Evolutionary conservation across 805 yeast species (phyloP).

Genomic region (Alloascoidea hylecoeti): DNA sequence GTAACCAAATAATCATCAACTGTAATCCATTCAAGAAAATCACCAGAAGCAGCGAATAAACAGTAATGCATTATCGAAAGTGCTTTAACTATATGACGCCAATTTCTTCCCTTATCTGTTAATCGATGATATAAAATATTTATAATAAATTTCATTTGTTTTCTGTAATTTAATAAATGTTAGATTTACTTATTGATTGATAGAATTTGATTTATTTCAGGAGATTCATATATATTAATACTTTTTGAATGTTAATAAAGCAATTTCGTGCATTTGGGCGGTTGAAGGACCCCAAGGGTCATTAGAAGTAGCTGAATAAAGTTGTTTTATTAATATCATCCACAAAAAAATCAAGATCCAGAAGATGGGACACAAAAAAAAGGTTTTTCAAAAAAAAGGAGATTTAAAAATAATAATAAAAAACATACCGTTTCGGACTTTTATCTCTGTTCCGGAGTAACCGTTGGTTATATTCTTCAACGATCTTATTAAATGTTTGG

Average conservation of each 20-base stretch:
- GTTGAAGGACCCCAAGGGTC: conserved; percentile 78
- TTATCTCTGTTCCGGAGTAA: conserved; percentile 70
- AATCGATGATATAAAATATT: conserved; percentile 86
- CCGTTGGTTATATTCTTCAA: conserved; percentile 86
- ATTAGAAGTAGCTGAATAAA: conserved; percentile 67
- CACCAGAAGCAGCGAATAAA: conserved; percentile 75
- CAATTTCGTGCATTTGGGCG: conserved; percentile 70
- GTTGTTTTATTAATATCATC: conserved; percentile 20
- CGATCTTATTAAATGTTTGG: conserved; percentile 65
- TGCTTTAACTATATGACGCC: conserved; percentile 93
- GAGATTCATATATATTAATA: conserved; percentile 14
- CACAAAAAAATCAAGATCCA: conserved; percentile 12
- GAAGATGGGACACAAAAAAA: neutral
- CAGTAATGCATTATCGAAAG: conserved; percentile 77
- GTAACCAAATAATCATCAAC: conserved; percentile 81
- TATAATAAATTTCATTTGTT: conserved; percentile 70
- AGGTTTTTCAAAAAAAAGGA: neutral
- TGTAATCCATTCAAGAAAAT: conserved; percentile 82
- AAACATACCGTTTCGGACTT: conserved; percentile 58
- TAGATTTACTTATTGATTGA: no score
- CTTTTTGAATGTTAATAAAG: conserved; percentile 54
- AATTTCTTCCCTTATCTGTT: conserved; percentile 92
- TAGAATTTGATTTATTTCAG: neutral
- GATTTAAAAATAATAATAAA: neutral
- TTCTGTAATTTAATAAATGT: conserved; percentile 29